Evolutionary conservation across 2,329 filamentous ascomycete genomes (phyloP).

Genomic region (Penicillium sp.): DNA sequence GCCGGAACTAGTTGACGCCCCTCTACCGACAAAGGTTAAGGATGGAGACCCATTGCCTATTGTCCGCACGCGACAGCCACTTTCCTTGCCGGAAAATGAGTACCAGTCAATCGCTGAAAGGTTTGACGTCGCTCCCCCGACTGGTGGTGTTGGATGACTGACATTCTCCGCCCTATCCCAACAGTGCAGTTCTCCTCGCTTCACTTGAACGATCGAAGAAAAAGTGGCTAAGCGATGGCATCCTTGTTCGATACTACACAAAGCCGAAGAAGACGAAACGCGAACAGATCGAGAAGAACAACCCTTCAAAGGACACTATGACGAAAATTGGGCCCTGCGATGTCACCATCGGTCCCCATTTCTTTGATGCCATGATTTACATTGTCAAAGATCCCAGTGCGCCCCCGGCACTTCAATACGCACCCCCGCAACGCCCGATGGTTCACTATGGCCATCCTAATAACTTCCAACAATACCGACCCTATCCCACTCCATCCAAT

Average conservation of each 20-base stretch:
- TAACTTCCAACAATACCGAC: constrained; percentile 43
- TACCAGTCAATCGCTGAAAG: constrained; percentile 61
- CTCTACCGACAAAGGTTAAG: constrained; percentile 52
- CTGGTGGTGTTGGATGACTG: constrained; percentile 11
- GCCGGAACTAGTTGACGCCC: constrained; percentile 35
- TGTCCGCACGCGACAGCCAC: constrained; percentile 49
- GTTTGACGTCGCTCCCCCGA: constrained; percentile 29
- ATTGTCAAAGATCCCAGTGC: constrained; percentile 51
- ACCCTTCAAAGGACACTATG: constrained; percentile 53
- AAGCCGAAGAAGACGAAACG: constrained; percentile 57
- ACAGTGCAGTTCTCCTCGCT: constrained; percentile 55
- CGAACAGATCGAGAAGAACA: constrained; percentile 46
- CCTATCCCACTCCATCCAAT: constrained; percentile 32
- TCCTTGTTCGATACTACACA: constrained; percentile 57
- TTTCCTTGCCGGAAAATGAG: constrained; percentile 49
- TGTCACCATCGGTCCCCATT: constrained; percentile 62
- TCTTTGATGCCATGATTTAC: constrained; percentile 58
- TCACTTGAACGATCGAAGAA: constrained; percentile 59
- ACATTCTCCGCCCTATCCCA: constrained; percentile 3
- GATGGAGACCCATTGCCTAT: constrained; percentile 56
- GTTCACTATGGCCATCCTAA: constrained; percentile 43
- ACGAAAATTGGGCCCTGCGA: constrained; percentile 56
- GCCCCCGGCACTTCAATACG: constrained; percentile 39
- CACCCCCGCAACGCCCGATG: constrained; percentile 41
- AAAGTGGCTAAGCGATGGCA: constrained; percentile 54